A percentile compares a stretch with the other conserved stretches of the same genome.
These are phyloP conservation scores for Pseudevernia furfuracea DNA, from an alignment of 495 filamentous ascomycete species.

Conservation along the genomic window DNA sequence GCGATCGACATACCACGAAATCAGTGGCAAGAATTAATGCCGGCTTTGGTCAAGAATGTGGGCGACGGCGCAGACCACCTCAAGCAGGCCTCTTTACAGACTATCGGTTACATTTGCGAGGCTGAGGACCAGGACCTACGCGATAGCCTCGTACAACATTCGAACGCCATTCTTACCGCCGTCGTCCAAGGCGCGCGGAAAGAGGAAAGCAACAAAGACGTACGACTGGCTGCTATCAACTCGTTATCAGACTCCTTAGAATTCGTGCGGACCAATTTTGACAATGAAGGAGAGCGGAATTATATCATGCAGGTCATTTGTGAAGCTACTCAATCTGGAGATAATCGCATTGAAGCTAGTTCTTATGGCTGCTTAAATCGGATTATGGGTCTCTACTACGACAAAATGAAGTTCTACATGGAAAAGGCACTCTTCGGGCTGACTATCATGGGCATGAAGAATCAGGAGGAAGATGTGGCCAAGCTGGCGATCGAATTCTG, in stretches of 20 bases:
- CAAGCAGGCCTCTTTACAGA: conserved; percentile 87
- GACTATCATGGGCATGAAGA: conserved; percentile 99
- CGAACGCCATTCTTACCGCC: conserved; percentile 94
- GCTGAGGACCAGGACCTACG: conserved; percentile 82
- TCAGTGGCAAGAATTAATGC: conserved; percentile 95
- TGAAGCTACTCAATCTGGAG: conserved; percentile 84
- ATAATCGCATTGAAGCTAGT: conserved; percentile 84
- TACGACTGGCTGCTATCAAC: conserved; percentile 83
- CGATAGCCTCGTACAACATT: conserved; percentile 71
- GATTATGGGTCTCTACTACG: conserved; percentile 97
- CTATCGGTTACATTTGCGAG: conserved; percentile 97
- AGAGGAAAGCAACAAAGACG: conserved; percentile 83
- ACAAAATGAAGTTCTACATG: conserved; percentile 99
- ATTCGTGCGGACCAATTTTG: conserved; percentile 95
- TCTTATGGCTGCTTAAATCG: conserved; percentile 95
- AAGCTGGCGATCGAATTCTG: conserved; percentile 98
- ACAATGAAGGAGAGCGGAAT: conserved; percentile 96
- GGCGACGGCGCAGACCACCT: conserved; percentile 73
- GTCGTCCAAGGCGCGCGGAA: conserved; percentile 96
- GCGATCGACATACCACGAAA: conserved; percentile 86
- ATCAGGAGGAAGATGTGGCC: conserved; percentile 90
- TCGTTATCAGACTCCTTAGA: conserved; percentile 96
- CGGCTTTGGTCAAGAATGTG: conserved; percentile 79
- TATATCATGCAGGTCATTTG: conserved; percentile 99
- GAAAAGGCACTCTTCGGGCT: conserved; percentile 97